Conservation (phyloP, 2,329 filamentous ascomycete genomes). For the Coniochaeta sp. region DNA sequence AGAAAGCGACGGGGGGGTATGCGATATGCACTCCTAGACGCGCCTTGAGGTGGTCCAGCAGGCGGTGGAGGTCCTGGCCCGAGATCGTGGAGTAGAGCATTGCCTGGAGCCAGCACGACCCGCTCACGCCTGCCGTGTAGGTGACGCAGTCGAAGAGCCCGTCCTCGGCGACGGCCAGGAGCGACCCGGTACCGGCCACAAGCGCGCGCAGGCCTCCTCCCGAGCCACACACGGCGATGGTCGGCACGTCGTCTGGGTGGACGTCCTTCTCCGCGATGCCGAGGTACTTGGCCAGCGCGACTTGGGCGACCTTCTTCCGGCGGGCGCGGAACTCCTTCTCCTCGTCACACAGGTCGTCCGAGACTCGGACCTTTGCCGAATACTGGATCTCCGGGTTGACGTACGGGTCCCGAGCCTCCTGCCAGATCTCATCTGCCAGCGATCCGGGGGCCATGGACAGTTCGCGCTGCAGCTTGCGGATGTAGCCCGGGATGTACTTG, state of each 20-base stretch:
- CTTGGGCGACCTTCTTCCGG: slow-evolving; percentile 60
- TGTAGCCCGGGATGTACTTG: slow-evolving; percentile 63
- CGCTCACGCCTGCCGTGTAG: slow-evolving; percentile 92
- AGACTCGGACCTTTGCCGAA: slow-evolving; percentile 75
- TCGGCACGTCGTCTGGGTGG: slow-evolving; percentile 87
- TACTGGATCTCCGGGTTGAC: slow-evolving; percentile 83
- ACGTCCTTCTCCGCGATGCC: slow-evolving; percentile 70
- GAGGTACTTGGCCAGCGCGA: slow-evolving; percentile 76
- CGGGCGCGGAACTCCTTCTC: slow-evolving; percentile 69
- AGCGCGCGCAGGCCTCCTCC: slow-evolving; percentile 86
- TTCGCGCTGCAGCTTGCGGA: slow-evolving; percentile 80
- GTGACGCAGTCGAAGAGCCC: slow-evolving; percentile 91
- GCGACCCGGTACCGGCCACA: slow-evolving; percentile 83
- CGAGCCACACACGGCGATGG: slow-evolving; percentile 90
- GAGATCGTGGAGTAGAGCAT: slow-evolving; percentile 79
- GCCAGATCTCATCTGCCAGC: slow-evolving; percentile 88
- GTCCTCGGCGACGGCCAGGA: slow-evolving; percentile 74
- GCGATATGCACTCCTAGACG: slow-evolving; percentile 85
- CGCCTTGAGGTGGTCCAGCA: slow-evolving; percentile 81
- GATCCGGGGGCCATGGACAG: slow-evolving; percentile 83
- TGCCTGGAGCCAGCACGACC: slow-evolving; percentile 90
- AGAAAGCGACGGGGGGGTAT: slow-evolving; percentile 78
- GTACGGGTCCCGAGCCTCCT: slow-evolving; percentile 75
- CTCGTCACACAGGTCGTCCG: slow-evolving; percentile 71
- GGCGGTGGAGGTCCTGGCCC: slow-evolving; percentile 54